Percentiles rank a stretch among this genome's conserved stretches.
These are phyloP conservation scores for Sugiyamaella castrensis DNA, from an alignment of 1,139 yeast genomes.

Conservation along the genomic window DNA sequence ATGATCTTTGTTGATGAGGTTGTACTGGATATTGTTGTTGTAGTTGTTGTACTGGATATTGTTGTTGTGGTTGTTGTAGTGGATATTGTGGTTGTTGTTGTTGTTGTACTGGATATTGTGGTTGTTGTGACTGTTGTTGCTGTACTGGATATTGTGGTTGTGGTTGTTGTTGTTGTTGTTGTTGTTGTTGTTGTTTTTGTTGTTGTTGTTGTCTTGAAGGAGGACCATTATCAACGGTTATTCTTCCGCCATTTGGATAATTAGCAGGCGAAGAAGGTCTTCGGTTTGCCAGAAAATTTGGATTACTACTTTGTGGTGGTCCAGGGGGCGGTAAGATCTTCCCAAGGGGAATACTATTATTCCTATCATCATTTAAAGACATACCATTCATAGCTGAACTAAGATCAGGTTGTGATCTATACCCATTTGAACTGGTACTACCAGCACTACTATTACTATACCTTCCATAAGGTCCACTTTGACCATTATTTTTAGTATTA, in stretches of 20 bases:
- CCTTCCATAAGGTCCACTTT: conserved; percentile 6
- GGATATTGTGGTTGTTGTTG: neutral
- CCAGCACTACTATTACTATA: neutral
- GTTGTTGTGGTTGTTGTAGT: neutral
- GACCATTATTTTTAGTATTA: conserved; percentile 8
- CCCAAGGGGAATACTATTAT: neutral
- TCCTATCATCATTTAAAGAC: conserved; percentile 14
- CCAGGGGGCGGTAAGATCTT: conserved; percentile 5
- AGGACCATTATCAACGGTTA: conserved; percentile 8
- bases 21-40: neutral
- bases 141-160: conserved; percentile 1
- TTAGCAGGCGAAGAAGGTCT: conserved; percentile 18
- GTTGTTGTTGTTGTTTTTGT: neutral
- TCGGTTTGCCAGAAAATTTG: conserved; percentile 10
- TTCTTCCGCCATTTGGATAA: conserved; percentile 4
- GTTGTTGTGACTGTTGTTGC: conserved; percentile 1
- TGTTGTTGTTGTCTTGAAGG: conserved; percentile 9
- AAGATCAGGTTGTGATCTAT: conserved; percentile 24
- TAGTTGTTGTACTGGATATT: neutral
- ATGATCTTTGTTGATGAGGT: neutral
- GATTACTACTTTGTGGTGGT: conserved; percentile 9
- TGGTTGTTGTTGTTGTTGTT: neutral
- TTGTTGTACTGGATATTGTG: conserved; percentile 6
- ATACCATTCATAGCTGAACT: conserved; percentile 19
- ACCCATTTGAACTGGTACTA: conserved; percentile 3